Conservation (phyloP, 345 rosid genomes). For the Cochlearia excelsa region DNA sequence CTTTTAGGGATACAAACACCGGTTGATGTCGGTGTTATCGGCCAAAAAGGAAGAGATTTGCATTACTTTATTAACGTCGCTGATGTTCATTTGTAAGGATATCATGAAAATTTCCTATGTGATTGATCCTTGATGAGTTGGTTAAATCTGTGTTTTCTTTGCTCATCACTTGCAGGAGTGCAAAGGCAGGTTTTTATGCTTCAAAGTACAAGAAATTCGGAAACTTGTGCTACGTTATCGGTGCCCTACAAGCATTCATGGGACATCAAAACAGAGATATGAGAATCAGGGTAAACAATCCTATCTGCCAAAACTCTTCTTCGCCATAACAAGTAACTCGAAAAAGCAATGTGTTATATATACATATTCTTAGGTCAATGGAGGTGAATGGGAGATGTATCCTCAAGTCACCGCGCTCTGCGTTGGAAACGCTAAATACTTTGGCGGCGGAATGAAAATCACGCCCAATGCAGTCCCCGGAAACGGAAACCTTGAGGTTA, state of each 20-base stretch:
- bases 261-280: conserved; percentile 79
- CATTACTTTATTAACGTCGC: conserved; percentile 92
- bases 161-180: conserved; percentile 62
- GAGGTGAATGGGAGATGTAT: conserved; percentile 75
- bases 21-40: conserved; percentile 73
- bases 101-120: conserved; percentile 15
- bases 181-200: conserved; percentile 92
- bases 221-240: conserved; percentile 78
- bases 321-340: conserved; percentile 15
- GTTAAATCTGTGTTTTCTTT: conserved; percentile 18
- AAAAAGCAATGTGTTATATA: conserved; percentile 10
- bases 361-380: conserved; percentile 50
- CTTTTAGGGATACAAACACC: conserved; percentile 63
- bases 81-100: conserved; percentile 90
- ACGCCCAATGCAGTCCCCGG: conserved; percentile 84
- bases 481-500: conserved; percentile 77
- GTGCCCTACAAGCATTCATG: conserved; percentile 82
- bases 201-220: conserved; percentile 88
- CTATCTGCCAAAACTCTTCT: background rate
- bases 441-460: conserved; percentile 98
- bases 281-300: conserved; percentile 61
- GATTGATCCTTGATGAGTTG: conserved; percentile 3
- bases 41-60: conserved; percentile 46
- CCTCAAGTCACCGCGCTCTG: conserved; percentile 87
- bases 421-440: conserved; percentile 89